phyloP scores from a whole-genome alignment of 2,329 filamentous ascomycete genomes.

The Arthrobotrys conoides region DNA sequence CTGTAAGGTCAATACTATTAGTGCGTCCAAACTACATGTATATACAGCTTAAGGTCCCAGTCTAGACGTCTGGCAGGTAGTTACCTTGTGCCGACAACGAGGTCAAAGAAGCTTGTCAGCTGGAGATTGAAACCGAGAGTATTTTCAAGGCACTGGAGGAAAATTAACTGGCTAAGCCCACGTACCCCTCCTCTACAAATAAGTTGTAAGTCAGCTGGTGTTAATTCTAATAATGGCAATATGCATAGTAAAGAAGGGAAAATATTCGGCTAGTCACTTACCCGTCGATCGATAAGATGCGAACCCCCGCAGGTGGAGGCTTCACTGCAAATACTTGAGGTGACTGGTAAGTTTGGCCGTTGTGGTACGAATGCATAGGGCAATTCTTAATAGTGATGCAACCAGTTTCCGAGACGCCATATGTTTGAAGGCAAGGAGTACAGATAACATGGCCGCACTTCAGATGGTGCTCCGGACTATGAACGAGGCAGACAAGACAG shows the following conservation, averaged over 20 bases:
- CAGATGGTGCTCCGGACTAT: constrained; percentile 63
- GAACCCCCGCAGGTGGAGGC: constrained; percentile 26
- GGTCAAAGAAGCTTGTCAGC: constrained; percentile 70
- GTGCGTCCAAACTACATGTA: too few relatives aligned
- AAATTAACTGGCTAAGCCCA: constrained; percentile 64
- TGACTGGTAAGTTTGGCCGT: neutral
- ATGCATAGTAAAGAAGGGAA: too few relatives aligned
- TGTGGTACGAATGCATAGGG: constrained; percentile 22
- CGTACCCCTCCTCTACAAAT: constrained; percentile 62
- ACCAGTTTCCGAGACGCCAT: neutral
- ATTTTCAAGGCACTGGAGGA: constrained; percentile 67
- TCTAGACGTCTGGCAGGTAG: too few relatives aligned
- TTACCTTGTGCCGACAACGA: constrained; percentile 69
- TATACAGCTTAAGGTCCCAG: too few relatives aligned
- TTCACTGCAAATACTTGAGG: constrained; percentile 58
- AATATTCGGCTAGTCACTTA: neutral
- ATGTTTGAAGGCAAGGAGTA: constrained; percentile 35
- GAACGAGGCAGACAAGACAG: constrained; percentile 63
- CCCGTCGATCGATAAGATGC: constrained; percentile 33
- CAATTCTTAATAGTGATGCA: constrained; percentile 3
- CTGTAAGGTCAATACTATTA: constrained; percentile 57
- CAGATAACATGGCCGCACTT: constrained; percentile 40
- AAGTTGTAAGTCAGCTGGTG: too few relatives aligned
- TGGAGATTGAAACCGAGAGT: constrained; percentile 67
- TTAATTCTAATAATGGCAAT: too few relatives aligned